Conservation (phyloP, 257 asterid species). For the Dorcoceras hygrometricum region DNA sequence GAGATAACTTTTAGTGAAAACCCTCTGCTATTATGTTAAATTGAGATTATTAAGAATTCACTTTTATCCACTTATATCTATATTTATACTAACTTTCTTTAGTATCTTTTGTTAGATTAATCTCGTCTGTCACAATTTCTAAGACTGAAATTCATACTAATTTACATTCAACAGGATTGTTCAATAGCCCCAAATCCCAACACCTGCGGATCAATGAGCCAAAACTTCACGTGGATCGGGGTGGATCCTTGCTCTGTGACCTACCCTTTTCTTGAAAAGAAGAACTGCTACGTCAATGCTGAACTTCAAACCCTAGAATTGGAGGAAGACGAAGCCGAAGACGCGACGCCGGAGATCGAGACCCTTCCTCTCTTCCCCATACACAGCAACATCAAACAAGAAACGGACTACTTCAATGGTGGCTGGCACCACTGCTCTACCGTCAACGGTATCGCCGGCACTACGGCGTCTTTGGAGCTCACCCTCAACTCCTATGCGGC, state of each 20-base stretch:
- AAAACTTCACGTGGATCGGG: constrained; percentile 50
- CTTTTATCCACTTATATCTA: too few relatives aligned
- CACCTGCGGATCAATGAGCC: constrained; percentile 38
- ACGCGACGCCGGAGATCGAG: constrained; percentile 38
- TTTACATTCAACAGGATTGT: constrained; percentile 45
- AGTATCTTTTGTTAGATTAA: too few relatives aligned
- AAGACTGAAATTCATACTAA: constrained; percentile 3
- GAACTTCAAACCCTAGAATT: constrained; percentile 53
- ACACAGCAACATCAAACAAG: constrained; percentile 52
- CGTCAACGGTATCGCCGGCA: constrained; percentile 18
- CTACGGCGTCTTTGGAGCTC: constrained; percentile 79
- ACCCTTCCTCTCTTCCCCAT: constrained; percentile 93
- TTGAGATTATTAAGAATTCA: too few relatives aligned
- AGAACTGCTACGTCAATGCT: constrained; percentile 15
- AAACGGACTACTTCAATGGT: constrained; percentile 25
- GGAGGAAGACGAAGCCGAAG: constrained; percentile 31
- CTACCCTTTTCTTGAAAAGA: constrained; percentile 62
- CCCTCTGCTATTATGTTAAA: not conserved
- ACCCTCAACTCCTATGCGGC: constrained; percentile 67
- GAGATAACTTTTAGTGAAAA: too few relatives aligned
- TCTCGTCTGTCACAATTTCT: too few relatives aligned
- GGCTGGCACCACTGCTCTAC: constrained; percentile 5
- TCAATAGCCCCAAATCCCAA: constrained; percentile 45
- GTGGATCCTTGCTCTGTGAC: constrained; percentile 42
- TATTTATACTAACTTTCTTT: too few relatives aligned